Conservation (phyloP, 2,329 filamentous ascomycete genomes). For the Botrytis fabae region DNA sequence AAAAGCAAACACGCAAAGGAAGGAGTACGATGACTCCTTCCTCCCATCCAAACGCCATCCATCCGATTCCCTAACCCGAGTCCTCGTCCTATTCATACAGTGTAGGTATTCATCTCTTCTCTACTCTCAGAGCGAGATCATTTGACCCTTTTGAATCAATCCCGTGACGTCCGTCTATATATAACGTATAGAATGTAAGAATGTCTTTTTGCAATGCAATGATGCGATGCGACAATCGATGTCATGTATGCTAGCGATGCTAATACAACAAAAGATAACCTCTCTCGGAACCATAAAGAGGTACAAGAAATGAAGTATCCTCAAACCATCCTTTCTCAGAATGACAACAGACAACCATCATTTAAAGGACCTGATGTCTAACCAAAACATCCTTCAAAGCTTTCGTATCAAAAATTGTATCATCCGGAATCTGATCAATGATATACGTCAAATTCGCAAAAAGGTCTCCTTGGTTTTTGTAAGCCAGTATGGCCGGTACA, state of each 20-base stretch:
- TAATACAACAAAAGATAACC: background rate
- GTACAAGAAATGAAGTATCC: background rate
- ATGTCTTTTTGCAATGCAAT: background rate
- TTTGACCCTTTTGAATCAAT: background rate
- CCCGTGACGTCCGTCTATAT: background rate
- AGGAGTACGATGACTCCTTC: background rate
- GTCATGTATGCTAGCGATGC: background rate
- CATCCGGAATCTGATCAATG: slow-evolving; percentile 78
- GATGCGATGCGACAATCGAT: background rate
- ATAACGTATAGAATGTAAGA: slow-evolving; percentile 1
- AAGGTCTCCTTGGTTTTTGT: slow-evolving; percentile 82
- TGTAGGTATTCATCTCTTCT: background rate
- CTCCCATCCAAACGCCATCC: background rate
- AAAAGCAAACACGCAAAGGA: background rate
- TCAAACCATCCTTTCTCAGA: background rate
- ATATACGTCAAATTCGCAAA: slow-evolving; percentile 88
- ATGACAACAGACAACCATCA: background rate
- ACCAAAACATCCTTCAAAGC: slow-evolving; percentile 54
- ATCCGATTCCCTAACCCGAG: background rate
- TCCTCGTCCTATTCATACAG: slow-evolving; percentile 13
- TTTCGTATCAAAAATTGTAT: slow-evolving; percentile 57
- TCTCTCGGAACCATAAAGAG: background rate
- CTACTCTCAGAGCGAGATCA: background rate
- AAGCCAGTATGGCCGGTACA: slow-evolving; percentile 85
- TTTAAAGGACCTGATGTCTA: slow-evolving; percentile 49